Conservation (phyloP, 305 asterid species). For the Fraxinus dipetala region DNA sequence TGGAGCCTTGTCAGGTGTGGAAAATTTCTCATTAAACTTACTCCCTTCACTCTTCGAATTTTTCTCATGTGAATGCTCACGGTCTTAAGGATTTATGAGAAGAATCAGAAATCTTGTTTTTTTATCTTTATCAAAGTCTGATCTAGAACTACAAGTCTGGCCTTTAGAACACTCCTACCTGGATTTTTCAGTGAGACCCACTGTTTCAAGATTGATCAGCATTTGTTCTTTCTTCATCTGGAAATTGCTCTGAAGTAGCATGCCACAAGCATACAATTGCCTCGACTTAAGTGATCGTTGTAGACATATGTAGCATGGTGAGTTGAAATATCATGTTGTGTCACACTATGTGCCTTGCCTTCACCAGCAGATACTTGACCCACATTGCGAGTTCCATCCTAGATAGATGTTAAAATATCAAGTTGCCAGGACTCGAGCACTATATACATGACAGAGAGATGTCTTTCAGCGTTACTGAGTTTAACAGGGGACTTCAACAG, state of each 20-base stretch:
- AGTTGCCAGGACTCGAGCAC: too few relatives aligned
- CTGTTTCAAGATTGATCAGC: conserved; percentile 19
- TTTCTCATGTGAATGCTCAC: conserved; percentile 26
- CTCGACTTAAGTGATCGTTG: conserved; percentile 20
- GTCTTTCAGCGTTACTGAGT: too few relatives aligned
- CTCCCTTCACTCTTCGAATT: conserved; percentile 43
- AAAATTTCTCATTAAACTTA: conserved; percentile 39
- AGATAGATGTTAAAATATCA: too few relatives aligned
- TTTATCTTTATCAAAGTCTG: conserved; percentile 33
- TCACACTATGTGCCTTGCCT: conserved; percentile 14
- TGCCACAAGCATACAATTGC: conserved; percentile 7
- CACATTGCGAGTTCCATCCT: background rate
- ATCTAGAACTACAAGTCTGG: conserved; percentile 34
- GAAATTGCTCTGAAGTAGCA: conserved; percentile 19
- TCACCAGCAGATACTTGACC: background rate
- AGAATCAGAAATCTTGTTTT: conserved; percentile 35
- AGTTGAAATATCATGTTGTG: conserved; percentile 22
- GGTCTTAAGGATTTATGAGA: conserved; percentile 31
- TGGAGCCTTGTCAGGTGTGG: conserved; percentile 43
- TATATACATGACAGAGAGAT: too few relatives aligned
- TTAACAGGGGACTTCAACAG: too few relatives aligned
- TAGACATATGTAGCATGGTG: conserved; percentile 24
- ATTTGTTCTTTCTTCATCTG: conserved; percentile 32
- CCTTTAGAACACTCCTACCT: conserved; percentile 45
- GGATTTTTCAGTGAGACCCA: conserved; percentile 37